phyloP scores from a whole-genome alignment of 768 basidiomycete genomes.

The Cystobasidiopsis lactophilus region DNA sequence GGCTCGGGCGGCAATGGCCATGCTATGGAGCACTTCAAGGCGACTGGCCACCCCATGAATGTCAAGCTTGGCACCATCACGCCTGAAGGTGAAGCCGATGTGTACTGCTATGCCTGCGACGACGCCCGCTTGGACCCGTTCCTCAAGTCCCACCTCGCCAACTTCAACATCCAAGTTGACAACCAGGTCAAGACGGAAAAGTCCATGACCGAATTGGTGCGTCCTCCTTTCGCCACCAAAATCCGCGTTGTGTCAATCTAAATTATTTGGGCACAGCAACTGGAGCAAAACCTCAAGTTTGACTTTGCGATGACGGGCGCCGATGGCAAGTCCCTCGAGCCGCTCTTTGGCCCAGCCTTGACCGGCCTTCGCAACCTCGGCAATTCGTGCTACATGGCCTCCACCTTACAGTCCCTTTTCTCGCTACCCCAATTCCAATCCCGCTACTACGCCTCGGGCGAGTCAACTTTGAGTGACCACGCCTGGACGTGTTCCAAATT shows the following conservation, averaged over 20 bases:
- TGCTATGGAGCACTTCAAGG: conserved; percentile 52
- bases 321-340: conserved; percentile 65
- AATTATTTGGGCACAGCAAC: conserved; percentile 39
- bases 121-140: conserved; percentile 61
- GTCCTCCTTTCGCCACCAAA: conserved; percentile 14
- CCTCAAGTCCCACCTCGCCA: conserved; percentile 45
- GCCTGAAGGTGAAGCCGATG: conserved; percentile 61
- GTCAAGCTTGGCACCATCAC: conserved; percentile 95
- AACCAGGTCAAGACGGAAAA: conserved; percentile 79
- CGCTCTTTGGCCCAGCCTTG: conserved; percentile 65
- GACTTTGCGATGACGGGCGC: conserved; percentile 79
- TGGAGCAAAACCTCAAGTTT: conserved; percentile 84
- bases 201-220: conserved; percentile 79
- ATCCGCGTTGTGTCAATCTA: neutral
- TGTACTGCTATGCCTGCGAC: conserved; percentile 81
- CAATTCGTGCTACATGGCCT: conserved; percentile 98
- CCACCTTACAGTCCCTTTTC: conserved; percentile 68
- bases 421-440: conserved; percentile 51
- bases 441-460: conserved; percentile 39
- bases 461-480: conserved; percentile 27
- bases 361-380: conserved; percentile 84
- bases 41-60: conserved; percentile 51
- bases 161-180: conserved; percentile 70
- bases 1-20: conserved; percentile 63
- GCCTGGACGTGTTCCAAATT: conserved; percentile 39